These are phyloP conservation scores for Flueggea neowawraea DNA, from an alignment of 441 rosid genomes.

Conservation along the genomic window DNA sequence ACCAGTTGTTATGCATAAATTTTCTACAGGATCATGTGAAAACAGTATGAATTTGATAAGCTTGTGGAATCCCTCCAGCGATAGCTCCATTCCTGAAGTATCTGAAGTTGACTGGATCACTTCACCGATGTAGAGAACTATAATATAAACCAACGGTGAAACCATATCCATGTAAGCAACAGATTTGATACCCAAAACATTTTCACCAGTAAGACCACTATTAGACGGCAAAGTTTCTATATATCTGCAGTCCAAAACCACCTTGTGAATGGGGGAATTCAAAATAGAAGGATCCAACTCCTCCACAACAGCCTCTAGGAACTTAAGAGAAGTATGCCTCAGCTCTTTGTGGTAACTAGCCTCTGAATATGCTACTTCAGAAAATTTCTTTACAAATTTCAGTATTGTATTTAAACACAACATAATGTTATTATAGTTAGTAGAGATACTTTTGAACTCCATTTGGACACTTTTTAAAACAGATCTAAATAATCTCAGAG, in stretches of 20 bases:
- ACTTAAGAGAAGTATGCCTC: constrained; percentile 17
- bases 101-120: constrained; percentile 24
- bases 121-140: constrained; percentile 25
- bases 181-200: constrained; percentile 15
- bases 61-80: constrained; percentile 14
- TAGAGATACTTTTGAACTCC: constrained; percentile 31
- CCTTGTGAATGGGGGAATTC: constrained; percentile 50
- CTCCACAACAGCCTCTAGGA: constrained; percentile 31
- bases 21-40: constrained; percentile 33
- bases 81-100: constrained; percentile 12
- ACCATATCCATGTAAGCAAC: constrained; percentile 40
- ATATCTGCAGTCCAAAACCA: constrained; percentile 39
- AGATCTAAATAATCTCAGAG: constrained; percentile 46
- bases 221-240: constrained; percentile 22
- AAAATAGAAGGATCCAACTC: constrained; percentile 47
- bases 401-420: constrained; percentile 34
- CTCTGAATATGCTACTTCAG: constrained; percentile 22
- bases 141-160: constrained; percentile 45
- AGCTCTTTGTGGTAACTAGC: constrained; percentile 12
- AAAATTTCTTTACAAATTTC: constrained; percentile 27
- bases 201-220: constrained; percentile 16
- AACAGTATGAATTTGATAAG: constrained; percentile 26
- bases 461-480: constrained; percentile 37
- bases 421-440: constrained; percentile 29
- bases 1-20: constrained; percentile 23